A percentile compares a stretch with the other conserved stretches of the same genome.
Evolutionary conservation across 2,329 filamentous ascomycete genomes (phyloP).

Genomic region (Eurotiales sp.): DNA sequence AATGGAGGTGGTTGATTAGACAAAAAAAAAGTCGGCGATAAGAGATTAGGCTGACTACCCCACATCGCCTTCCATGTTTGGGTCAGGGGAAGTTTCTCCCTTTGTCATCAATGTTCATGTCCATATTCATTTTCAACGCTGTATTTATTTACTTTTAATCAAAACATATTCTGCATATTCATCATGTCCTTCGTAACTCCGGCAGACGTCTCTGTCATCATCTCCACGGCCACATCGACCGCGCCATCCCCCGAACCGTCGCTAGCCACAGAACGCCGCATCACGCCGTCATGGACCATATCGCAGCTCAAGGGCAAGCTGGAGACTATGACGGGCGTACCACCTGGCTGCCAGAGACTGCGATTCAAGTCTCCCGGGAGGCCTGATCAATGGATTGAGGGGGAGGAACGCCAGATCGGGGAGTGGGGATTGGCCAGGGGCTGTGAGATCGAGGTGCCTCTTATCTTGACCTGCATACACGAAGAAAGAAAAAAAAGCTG

Average conservation of each 20-base stretch:
- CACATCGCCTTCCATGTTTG: background rate
- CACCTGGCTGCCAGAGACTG: conserved; percentile 72
- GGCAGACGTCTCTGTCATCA: conserved; percentile 36
- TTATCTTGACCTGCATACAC: background rate
- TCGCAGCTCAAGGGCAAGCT: conserved; percentile 79
- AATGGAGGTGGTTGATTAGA: too few relatives aligned
- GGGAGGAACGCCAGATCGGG: conserved; percentile 69
- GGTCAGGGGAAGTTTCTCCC: background rate
- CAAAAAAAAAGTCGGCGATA: background rate
- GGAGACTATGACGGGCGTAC: conserved; percentile 88
- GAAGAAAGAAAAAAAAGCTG: too few relatives aligned
- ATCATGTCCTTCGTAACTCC: conserved; percentile 29
- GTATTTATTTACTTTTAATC: too few relatives aligned
- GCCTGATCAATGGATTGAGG: conserved; percentile 58
- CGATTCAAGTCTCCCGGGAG: conserved; percentile 62
- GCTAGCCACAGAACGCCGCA: conserved; percentile 75
- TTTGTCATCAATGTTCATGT: too few relatives aligned
- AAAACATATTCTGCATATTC: too few relatives aligned
- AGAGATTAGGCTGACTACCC: background rate
- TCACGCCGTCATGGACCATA: conserved; percentile 90
- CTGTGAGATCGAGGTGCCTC: conserved; percentile 40
- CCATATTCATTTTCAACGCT: too few relatives aligned
- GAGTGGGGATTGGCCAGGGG: conserved; percentile 40
- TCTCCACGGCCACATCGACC: conserved; percentile 28
- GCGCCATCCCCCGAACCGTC: conserved; percentile 24